Evolutionary conservation across 345 rosid species (phyloP).

Genomic region (Angophora floribunda): DNA sequence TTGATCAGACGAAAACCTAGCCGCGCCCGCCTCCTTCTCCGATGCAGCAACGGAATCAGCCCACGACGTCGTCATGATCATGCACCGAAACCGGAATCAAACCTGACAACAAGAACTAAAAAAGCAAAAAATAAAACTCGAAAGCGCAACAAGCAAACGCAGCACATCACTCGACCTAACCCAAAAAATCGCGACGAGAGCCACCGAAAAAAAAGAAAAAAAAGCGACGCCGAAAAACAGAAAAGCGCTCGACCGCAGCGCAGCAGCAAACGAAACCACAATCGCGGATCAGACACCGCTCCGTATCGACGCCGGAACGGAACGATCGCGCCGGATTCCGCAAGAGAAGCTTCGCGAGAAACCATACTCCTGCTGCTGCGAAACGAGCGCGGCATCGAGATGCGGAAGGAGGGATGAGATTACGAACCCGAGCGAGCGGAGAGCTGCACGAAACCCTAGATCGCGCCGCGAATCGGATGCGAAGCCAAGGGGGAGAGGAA

Average conservation of each 20-base stretch:
- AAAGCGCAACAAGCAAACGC: not conserved
- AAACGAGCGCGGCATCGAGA: not conserved
- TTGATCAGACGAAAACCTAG: constrained; percentile 1
- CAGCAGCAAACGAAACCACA: not conserved
- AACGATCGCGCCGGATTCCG: not conserved
- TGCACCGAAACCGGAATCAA: not conserved
- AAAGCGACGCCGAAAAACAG: not conserved
- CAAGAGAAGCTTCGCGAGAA: not conserved
- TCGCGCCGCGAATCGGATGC: not conserved
- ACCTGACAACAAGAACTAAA: not conserved
- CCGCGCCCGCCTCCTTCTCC: constrained; percentile 6
- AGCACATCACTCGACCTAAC: not conserved
- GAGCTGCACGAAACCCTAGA: not conserved
- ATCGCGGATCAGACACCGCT: not conserved
- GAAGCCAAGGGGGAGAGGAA: not conserved
- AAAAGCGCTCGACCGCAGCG: not conserved
- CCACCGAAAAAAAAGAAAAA: no score
- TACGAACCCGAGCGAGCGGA: not conserved
- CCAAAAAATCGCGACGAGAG: not conserved
- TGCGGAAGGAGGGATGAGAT: not conserved
- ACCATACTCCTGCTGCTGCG: not conserved
- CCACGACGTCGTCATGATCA: constrained; percentile 30
- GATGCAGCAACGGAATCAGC: constrained; percentile 45
- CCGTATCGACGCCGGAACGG: not conserved
- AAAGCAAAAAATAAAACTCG: not conserved